Evolutionary conservation across 192 early-diverging fungal genomes (phyloP).

Genomic region (Fimicolochytrium jonesii): DNA sequence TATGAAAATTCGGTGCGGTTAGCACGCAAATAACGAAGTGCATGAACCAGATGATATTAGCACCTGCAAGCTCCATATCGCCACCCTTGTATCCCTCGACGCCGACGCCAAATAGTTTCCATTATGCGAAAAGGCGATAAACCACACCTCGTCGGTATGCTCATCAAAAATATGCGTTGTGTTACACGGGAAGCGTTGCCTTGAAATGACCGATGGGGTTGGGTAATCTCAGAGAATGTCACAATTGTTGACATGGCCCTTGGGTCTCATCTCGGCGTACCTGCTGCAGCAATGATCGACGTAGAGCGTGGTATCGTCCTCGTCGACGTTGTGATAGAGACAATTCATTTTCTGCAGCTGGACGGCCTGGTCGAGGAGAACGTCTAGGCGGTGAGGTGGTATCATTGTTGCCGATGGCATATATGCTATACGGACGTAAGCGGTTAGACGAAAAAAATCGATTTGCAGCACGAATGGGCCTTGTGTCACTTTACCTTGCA

Average conservation of each 20-base stretch:
- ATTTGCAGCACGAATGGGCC: too few species aligned
- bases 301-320: conserved; percentile 59
- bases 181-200: conserved; percentile 33
- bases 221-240: neutral
- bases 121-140: conserved; percentile 84
- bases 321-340: conserved; percentile 72
- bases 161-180: conserved; percentile 64
- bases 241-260: neutral
- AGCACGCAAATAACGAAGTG: too few species aligned
- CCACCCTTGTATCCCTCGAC: conserved; percentile 81
- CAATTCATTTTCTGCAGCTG: conserved; percentile 71
- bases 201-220: conserved; percentile 6
- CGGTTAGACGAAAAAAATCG: conserved; percentile 35
- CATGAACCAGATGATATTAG: neutral
- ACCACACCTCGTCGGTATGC: conserved; percentile 96
- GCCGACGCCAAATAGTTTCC: conserved; percentile 86
- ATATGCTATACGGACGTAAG: conserved; percentile 59
- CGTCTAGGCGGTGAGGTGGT: conserved; percentile 79
- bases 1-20: conserved; percentile 27
- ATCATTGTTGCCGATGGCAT: conserved; percentile 83
- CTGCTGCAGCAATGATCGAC: conserved; percentile 71
- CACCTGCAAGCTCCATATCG: conserved; percentile 81
- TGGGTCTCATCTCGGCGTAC: conserved; percentile 39
- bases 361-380: conserved; percentile 76
- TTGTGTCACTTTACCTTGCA: conserved; percentile 75